Base-by-base conservation (phyloP, 305 asterid genomes). In the Fraxinus albicans region DNA sequence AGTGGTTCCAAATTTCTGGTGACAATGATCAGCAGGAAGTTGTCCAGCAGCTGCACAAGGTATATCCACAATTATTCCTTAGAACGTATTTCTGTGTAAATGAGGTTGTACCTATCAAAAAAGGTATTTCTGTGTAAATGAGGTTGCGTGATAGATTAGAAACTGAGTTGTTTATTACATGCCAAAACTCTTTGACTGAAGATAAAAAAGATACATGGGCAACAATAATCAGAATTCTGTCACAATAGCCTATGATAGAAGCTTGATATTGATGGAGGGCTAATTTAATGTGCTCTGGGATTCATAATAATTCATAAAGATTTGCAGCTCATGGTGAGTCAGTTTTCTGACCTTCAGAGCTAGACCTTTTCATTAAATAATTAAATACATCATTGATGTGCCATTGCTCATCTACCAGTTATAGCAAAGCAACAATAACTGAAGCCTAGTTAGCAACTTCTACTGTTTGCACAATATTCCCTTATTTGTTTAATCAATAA, bases 41-140 rank as follows among this genome's bases (percentile, higher is more conserved):
- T 85, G 99, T 96, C 83, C 99, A 96, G 87, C 99, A 96, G 89
- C 99, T 96, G 86, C 99, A 95, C 93, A 96, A 93, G 99, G 99
- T 95, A 87, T 21, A 36, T 8, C 29, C 50, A 1, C 10, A 73
- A 19, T 34, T 73, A 40, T 27, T 73, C 50, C 44, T 73, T 67
- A n/a, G 4, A 50, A 81, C 83, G 19, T 60, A 7, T 35, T 65
- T 80, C 21, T 13, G 76, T n/a, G 60, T 76, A 58, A 67, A 53
- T 67, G 76, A 4, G 25, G 6, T 15, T 8, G 13, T 31, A 31
- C 34, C 34, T 31, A 31, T 31, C 34, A 31, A 31, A 31, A 31
- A 31, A 31, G 34, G 19, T 60, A 7, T 35, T 65, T 80, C 21
- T 13, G 76, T n/a, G 60, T 76, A 58, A 67, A 53, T 67, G 76